phyloP scores from a whole-genome alignment of 768 basidiomycete species.

The Hygrocybe coccinea region DNA sequence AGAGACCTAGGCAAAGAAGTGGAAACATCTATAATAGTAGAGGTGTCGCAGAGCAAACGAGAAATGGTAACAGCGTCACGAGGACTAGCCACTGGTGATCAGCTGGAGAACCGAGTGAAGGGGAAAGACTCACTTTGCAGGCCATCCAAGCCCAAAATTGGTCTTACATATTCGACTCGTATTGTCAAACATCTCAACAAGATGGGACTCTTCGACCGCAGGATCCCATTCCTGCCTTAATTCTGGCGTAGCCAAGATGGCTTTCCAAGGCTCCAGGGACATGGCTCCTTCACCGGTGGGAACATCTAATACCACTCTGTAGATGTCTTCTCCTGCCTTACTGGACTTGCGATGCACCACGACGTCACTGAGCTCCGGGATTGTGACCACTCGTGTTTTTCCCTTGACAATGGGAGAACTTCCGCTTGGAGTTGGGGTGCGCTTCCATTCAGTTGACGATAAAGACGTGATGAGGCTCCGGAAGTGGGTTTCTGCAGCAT shows the following conservation, averaged over 20 bases:
- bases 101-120: constrained; percentile 1
- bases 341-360: constrained; percentile 67
- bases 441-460: constrained; percentile 62
- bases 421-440: constrained; percentile 49
- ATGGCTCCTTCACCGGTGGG: constrained; percentile 56
- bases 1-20: constrained; percentile 89
- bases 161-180: constrained; percentile 84
- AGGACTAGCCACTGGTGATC: constrained; percentile 50
- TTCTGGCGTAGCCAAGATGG: constrained; percentile 80
- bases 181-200: constrained; percentile 83
- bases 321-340: constrained; percentile 72
- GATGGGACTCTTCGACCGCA: constrained; percentile 77
- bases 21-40: constrained; percentile 83
- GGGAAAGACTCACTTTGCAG: constrained; percentile 73
- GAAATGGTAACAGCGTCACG: constrained; percentile 93
- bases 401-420: constrained; percentile 50
- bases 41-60: constrained; percentile 71
- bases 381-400: constrained; percentile 47
- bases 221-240: constrained; percentile 90
- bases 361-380: constrained; percentile 67
- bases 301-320: constrained; percentile 78
- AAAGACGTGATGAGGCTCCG: constrained; percentile 9
- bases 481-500: constrained; percentile 9
- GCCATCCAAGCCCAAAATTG: constrained; percentile 92
- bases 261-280: constrained; percentile 74